phyloP scores from a whole-genome alignment of 2,329 filamentous ascomycete genomes.

The Trichoderma endophyticum region DNA sequence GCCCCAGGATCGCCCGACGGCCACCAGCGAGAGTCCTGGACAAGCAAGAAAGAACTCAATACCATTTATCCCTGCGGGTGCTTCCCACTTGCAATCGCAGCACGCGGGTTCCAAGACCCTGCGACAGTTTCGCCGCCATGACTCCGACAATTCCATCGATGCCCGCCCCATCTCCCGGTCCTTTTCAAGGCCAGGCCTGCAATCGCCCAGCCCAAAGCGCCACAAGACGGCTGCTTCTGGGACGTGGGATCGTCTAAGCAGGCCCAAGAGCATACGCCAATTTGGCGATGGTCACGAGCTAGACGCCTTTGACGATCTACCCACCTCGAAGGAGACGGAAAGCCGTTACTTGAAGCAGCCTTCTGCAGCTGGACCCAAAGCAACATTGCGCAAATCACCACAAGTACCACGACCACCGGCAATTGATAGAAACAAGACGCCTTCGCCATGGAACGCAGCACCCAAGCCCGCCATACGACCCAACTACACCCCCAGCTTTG shows the following conservation, averaged over 20 bases:
- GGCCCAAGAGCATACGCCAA: slow-evolving; percentile 53
- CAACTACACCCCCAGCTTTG: slow-evolving; percentile 59
- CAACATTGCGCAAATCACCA: slow-evolving; percentile 52
- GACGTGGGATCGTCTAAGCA: slow-evolving; percentile 65
- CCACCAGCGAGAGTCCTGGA: slow-evolving; percentile 46
- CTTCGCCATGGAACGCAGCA: slow-evolving; percentile 52
- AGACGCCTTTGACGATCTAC: slow-evolving; percentile 90
- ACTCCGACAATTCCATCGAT: slow-evolving; percentile 69
- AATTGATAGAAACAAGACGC: slow-evolving; percentile 52
- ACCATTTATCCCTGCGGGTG: slow-evolving; percentile 78
- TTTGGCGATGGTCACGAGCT: slow-evolving; percentile 93
- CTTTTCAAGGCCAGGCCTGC: slow-evolving; percentile 55
- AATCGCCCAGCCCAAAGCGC: slow-evolving; percentile 59
- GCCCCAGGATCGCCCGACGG: slow-evolving; percentile 60
- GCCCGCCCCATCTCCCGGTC: slow-evolving; percentile 55
- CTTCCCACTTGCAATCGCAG: slow-evolving; percentile 70
- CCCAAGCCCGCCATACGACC: slow-evolving; percentile 49
- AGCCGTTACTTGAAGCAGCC: slow-evolving; percentile 81
- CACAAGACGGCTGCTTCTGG: slow-evolving; percentile 43
- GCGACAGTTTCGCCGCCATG: slow-evolving; percentile 72
- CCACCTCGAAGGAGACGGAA: slow-evolving; percentile 79
- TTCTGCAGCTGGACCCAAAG: slow-evolving; percentile 64
- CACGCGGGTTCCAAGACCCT: slow-evolving; percentile 70
- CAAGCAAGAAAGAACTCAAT: slow-evolving; percentile 57
- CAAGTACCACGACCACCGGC: slow-evolving; percentile 45